Percentiles rank a stretch among this genome's conserved stretches.
Conservation (phyloP, 495 filamentous ascomycete species). For the Patellaria atrata region DNA sequence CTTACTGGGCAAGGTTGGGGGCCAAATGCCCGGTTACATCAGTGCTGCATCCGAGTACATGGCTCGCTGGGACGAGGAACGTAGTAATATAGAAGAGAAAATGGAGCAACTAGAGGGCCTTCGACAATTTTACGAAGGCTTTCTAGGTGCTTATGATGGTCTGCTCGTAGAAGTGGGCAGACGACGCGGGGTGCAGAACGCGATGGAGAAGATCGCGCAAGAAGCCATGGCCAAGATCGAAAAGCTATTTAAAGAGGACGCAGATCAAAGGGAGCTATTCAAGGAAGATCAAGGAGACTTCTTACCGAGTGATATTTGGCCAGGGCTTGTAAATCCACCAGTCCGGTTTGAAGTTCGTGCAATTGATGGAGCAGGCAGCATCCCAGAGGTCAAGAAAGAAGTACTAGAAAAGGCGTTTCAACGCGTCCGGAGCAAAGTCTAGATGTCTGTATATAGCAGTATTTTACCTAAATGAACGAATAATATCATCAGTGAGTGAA, state of each 20-base stretch:
- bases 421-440: slow-evolving; percentile 14
- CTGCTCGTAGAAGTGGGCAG: slow-evolving; percentile 71
- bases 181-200: slow-evolving; percentile 51
- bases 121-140: slow-evolving; percentile 65
- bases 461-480: slow-evolving; percentile 7
- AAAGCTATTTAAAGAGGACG: slow-evolving; percentile 52
- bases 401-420: slow-evolving; percentile 7
- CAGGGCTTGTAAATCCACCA: slow-evolving; percentile 47
- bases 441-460: slow-evolving; percentile 17
- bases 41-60: slow-evolving; percentile 36
- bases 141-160: slow-evolving; percentile 67
- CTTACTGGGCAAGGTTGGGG: too few species aligned
- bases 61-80: slow-evolving; percentile 16
- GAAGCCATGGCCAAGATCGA: slow-evolving; percentile 65
- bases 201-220: slow-evolving; percentile 56
- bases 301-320: slow-evolving; percentile 83
- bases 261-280: slow-evolving; percentile 62
- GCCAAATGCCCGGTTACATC: slow-evolving; percentile 44
- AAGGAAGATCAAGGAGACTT: slow-evolving; percentile 69
- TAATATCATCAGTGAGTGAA: not conserved
- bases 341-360: slow-evolving; percentile 40
- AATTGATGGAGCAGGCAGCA: slow-evolving; percentile 14
- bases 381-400: slow-evolving; percentile 11
- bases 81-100: slow-evolving; percentile 49
- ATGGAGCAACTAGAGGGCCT: slow-evolving; percentile 61